These are phyloP conservation scores for Zymoseptoria pseudotritici DNA, from an alignment of 2,329 filamentous ascomycete species.

Conservation along the genomic window DNA sequence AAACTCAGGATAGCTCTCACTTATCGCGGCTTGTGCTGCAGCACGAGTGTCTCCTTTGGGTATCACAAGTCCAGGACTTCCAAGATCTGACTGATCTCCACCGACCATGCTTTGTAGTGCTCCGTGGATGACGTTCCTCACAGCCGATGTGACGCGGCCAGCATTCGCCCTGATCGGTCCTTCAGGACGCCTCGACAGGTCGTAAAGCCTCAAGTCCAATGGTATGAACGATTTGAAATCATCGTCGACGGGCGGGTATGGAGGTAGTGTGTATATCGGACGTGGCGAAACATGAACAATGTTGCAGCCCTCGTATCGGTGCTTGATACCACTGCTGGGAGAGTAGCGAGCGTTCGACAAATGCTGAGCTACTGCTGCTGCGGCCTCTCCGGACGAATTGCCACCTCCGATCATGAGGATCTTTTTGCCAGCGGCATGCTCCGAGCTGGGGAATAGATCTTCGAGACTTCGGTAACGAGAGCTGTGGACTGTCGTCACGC, in stretches of 20 bases:
- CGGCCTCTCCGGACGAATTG: slow-evolving; percentile 72
- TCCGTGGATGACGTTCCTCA: slow-evolving; percentile 23
- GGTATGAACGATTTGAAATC: slow-evolving; percentile 54
- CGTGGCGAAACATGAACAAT: slow-evolving; percentile 63
- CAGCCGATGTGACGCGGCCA: slow-evolving; percentile 55
- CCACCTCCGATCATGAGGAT: slow-evolving; percentile 72
- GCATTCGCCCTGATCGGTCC: slow-evolving; percentile 55
- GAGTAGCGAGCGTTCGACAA: slow-evolving; percentile 57
- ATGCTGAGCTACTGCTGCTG: slow-evolving; percentile 63
- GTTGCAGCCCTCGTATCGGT: slow-evolving; percentile 37
- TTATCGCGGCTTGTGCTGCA: slow-evolving; percentile 51
- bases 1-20: slow-evolving; percentile 66
- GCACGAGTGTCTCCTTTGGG: slow-evolving; percentile 12
- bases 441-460: slow-evolving; percentile 20
- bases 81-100: slow-evolving; percentile 36
- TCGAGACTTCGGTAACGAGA: slow-evolving; percentile 54
- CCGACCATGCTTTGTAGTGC: slow-evolving; percentile 34
- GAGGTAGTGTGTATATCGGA: slow-evolving; percentile 65
- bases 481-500: slow-evolving; percentile 55
- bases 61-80: slow-evolving; percentile 17
- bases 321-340: slow-evolving; percentile 28
- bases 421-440: slow-evolving; percentile 42
- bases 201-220: slow-evolving; percentile 65
- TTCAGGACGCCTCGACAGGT: slow-evolving; percentile 54
- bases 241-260: slow-evolving; percentile 35